These are phyloP conservation scores for Penicillium sp. DNA, from an alignment of 2,329 filamentous ascomycete genomes.

Conservation along the genomic window DNA sequence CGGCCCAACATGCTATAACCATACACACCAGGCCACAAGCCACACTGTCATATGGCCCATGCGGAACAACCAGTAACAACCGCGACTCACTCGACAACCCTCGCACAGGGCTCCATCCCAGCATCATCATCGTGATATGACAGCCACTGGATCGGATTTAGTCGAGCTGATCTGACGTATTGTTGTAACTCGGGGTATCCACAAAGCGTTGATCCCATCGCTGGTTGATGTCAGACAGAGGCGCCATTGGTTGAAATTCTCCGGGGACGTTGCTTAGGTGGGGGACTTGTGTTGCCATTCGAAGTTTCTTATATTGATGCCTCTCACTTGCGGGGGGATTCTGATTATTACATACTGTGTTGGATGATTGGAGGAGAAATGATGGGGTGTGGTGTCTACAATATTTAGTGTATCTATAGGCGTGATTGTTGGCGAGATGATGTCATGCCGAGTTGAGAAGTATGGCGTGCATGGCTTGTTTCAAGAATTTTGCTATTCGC, in stretches of 20 bases:
- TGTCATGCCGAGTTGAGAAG: slow-evolving; percentile 19
- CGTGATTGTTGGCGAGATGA: slow-evolving; percentile 16
- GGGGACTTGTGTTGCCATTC: neutral
- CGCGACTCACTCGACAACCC: slow-evolving; percentile 3
- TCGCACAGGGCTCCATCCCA: neutral
- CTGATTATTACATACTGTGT: neutral
- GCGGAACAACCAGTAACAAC: neutral
- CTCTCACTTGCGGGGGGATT: neutral
- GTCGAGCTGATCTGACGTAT: slow-evolving; percentile 25
- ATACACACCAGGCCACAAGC: slow-evolving; percentile 7
- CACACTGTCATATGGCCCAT: slow-evolving; percentile 20
- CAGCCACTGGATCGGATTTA: slow-evolving; percentile 4
- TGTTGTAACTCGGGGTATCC: neutral
- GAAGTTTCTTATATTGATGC: slow-evolving; percentile 15
- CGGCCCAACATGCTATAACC: slow-evolving; percentile 6
- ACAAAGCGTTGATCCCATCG: slow-evolving; percentile 15
- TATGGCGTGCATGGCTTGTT: slow-evolving; percentile 6
- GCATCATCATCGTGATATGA: neutral
- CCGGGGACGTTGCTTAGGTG: neutral
- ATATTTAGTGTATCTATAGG: neutral
- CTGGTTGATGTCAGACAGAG: neutral
- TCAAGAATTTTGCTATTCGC: neutral
- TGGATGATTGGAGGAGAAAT: neutral
- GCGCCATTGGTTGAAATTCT: slow-evolving; percentile 15
- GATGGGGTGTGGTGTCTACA: neutral